These are phyloP conservation scores for Trametes gibbosa DNA, from an alignment of 768 basidiomycete genomes.

Conservation along the genomic window DNA sequence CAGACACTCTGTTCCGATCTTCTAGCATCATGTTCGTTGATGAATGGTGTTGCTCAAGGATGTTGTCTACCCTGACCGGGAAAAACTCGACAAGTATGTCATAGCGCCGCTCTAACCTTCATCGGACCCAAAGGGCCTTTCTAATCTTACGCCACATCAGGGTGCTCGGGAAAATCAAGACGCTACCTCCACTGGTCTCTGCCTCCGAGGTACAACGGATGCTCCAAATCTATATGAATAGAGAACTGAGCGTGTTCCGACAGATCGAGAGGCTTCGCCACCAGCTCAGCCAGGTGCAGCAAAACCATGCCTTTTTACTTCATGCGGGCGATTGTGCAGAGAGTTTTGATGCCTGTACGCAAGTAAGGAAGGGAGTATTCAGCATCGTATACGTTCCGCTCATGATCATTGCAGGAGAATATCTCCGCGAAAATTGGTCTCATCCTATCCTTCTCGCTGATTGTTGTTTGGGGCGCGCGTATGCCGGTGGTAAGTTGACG, in stretches of 20 bases:
- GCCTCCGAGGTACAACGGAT: constrained; percentile 70
- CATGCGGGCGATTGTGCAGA: constrained; percentile 99
- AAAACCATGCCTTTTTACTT: constrained; percentile 87
- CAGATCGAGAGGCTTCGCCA: constrained; percentile 82
- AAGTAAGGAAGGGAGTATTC: constrained; percentile 42
- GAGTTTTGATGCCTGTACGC: constrained; percentile 87
- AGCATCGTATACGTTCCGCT: not conserved
- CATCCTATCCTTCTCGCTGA: constrained; percentile 92
- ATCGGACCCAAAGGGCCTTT: not conserved
- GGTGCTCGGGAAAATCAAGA: constrained; percentile 72
- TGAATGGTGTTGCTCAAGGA: constrained; percentile 39
- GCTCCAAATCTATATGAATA: not conserved
- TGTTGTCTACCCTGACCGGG: constrained; percentile 68
- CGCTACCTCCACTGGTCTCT: constrained; percentile 87
- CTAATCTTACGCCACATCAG: constrained; percentile 35
- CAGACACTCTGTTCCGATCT: not conserved
- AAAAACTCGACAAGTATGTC: constrained; percentile 51
- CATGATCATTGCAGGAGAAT: constrained; percentile 54
- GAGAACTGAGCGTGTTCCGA: too few relatives aligned
- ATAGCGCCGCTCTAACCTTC: not conserved
- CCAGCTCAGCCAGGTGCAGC: constrained; percentile 77
- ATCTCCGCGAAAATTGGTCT: constrained; percentile 86
- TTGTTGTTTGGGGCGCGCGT: constrained; percentile 91
- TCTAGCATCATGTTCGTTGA: not conserved
- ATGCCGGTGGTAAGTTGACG: constrained; percentile 74